Evolutionary conservation across 106 monocot species (phyloP).

Genomic region (Ottelia alismoides): DNA sequence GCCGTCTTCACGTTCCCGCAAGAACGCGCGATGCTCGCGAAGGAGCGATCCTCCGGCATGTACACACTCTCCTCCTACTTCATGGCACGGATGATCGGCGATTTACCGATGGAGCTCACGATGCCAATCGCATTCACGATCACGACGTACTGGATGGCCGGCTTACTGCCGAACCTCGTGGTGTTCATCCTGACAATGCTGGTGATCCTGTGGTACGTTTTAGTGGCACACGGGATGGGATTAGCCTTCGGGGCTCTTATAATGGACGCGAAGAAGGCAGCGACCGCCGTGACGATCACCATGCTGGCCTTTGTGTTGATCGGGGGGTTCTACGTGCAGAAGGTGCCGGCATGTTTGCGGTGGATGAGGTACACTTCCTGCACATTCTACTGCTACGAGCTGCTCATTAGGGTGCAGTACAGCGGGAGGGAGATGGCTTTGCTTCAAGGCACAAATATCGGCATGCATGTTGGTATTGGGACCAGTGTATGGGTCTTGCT

Average conservation of each 20-base stretch:
- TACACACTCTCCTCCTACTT: constrained; percentile 86
- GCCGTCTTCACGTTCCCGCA: constrained; percentile 90
- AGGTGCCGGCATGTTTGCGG: constrained; percentile 43
- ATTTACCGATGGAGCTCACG: constrained; percentile 88
- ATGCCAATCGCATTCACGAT: constrained; percentile 50
- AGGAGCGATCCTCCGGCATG: constrained; percentile 73
- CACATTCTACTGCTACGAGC: constrained; percentile 69
- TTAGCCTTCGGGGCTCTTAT: constrained; percentile 57
- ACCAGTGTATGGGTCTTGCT: constrained; percentile 29
- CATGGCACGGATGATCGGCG: constrained; percentile 56
- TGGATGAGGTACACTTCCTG: constrained; percentile 87
- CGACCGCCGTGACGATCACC: constrained; percentile 56
- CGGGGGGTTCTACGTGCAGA: constrained; percentile 77
- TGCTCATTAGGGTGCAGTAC: constrained; percentile 67
- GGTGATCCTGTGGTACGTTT: constrained; percentile 62
- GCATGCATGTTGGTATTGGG: constrained; percentile 12
- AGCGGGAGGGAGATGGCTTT: constrained; percentile 7
- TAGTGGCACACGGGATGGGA: constrained; percentile 79
- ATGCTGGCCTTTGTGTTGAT: constrained; percentile 84
- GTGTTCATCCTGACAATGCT: constrained; percentile 58
- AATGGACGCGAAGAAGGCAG: constrained; percentile 84
- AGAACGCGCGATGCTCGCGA: constrained; percentile 59
- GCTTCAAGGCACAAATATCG: not conserved
- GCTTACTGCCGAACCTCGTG: constrained; percentile 31
- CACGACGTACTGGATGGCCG: constrained; percentile 89